These are phyloP conservation scores for Globisporangium canariense DNA, from an alignment of 352 stramenopile genomes.

Conservation along the genomic window DNA sequence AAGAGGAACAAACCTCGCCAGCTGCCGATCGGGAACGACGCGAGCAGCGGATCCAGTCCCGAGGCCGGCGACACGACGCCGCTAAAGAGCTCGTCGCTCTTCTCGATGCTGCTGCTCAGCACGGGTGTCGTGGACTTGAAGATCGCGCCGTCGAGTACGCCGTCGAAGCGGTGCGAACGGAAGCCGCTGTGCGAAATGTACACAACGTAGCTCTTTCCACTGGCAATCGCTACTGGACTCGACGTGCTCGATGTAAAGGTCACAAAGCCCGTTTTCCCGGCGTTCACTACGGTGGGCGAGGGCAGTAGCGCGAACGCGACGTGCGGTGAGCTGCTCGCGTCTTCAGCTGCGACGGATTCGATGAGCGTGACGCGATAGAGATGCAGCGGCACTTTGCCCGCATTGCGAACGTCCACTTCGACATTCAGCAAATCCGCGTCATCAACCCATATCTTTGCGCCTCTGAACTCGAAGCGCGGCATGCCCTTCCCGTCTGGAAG, in stretches of 20 bases:
- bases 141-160: slow-evolving; percentile 32
- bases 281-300: slow-evolving; percentile 26
- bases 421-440: slow-evolving; percentile 26
- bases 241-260: slow-evolving; percentile 32
- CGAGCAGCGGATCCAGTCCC: slow-evolving; percentile 26
- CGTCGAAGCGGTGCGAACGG: slow-evolving; percentile 49
- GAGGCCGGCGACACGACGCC: slow-evolving; percentile 27
- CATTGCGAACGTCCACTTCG: slow-evolving; percentile 35
- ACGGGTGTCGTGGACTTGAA: slow-evolving; percentile 23
- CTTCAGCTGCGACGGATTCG: not conserved
- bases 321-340: slow-evolving; percentile 6
- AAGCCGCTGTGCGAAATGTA: slow-evolving; percentile 70
- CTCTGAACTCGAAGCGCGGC: slow-evolving; percentile 34
- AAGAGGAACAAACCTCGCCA: slow-evolving; percentile 43
- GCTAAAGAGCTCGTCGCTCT: slow-evolving; percentile 27
- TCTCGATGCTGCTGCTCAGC: slow-evolving; percentile 14
- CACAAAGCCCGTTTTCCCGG: slow-evolving; percentile 21
- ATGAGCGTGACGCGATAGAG: slow-evolving; percentile 37
- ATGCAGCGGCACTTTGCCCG: slow-evolving; percentile 45
- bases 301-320: slow-evolving; percentile 30
- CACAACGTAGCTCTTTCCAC: slow-evolving; percentile 32
- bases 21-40: slow-evolving; percentile 39
- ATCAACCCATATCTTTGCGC: slow-evolving; percentile 36
- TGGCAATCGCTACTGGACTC: slow-evolving; percentile 19
- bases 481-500: slow-evolving; percentile 38